Evolutionary conservation across 2,329 filamentous ascomycete species (phyloP).

Genomic region (Rutstroemia sp.): DNA sequence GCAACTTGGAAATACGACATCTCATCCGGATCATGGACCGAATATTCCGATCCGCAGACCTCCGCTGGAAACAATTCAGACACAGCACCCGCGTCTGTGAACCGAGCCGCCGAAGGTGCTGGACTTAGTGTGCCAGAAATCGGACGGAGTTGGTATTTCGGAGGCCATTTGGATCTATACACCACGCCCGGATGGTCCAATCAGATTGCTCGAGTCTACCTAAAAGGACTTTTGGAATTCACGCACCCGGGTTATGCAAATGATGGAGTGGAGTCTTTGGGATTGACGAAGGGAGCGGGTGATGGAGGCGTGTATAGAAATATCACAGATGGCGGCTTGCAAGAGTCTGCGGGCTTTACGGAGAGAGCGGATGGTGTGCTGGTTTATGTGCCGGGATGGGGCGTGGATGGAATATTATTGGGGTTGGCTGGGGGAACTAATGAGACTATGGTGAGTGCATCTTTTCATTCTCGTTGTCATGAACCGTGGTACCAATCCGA

Average conservation of each 20-base stretch:
- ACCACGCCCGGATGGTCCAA: constrained; percentile 59
- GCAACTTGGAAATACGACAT: constrained; percentile 68
- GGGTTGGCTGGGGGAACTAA: constrained; percentile 67
- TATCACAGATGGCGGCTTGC: constrained; percentile 64
- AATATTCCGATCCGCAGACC: constrained; percentile 53
- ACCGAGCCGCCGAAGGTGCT: constrained; percentile 67
- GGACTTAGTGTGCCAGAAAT: constrained; percentile 62
- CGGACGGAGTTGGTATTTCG: constrained; percentile 71
- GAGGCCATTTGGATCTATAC: constrained; percentile 53
- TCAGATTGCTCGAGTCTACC: constrained; percentile 54
- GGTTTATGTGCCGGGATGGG: constrained; percentile 69
- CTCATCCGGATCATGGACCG: constrained; percentile 49
- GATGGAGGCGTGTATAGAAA: constrained; percentile 61
- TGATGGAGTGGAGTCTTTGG: constrained; percentile 49
- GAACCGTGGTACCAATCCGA: too few relatives aligned
- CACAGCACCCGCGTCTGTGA: constrained; percentile 46
- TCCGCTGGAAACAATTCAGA: constrained; percentile 57
- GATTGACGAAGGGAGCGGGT: constrained; percentile 47
- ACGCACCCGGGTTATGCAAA: constrained; percentile 66
- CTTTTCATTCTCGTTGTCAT: background rate
- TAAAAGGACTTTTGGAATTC: constrained; percentile 69
- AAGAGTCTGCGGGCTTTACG: constrained; percentile 59
- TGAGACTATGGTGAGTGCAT: constrained; percentile 51
- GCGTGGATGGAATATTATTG: constrained; percentile 60
- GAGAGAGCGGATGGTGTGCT: constrained; percentile 68